Percentiles rank a stretch among this genome's conserved stretches.
These are phyloP conservation scores for Hermanozyma aechmeae DNA, from an alignment of 805 yeast species.

Conservation along the genomic window DNA sequence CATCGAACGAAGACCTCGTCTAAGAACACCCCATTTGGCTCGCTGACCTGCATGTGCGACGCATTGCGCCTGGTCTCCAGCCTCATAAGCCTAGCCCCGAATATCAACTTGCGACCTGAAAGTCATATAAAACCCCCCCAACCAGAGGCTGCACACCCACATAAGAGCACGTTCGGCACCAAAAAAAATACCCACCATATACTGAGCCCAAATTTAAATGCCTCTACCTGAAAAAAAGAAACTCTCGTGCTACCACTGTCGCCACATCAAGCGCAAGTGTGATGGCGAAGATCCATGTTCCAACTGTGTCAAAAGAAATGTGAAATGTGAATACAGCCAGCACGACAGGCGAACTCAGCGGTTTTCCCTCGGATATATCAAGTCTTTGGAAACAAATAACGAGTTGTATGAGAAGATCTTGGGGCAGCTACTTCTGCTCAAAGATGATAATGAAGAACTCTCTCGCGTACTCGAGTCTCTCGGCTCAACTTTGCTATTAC, in stretches of 20 bases:
- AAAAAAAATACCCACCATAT: no score
- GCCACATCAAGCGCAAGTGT: constrained; percentile 11
- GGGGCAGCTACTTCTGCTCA: constrained; percentile 6
- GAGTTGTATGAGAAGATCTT: constrained; percentile 8
- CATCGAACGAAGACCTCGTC: no score
- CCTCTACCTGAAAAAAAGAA: no score
- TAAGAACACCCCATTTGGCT: no score
- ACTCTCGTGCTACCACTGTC: constrained; percentile 10
- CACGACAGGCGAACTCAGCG: constrained; percentile 10
- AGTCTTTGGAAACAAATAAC: constrained; percentile 10
- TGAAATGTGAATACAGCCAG: constrained; percentile 8
- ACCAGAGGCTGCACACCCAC: no score
- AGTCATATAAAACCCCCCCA: no score
- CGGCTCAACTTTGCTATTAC: constrained; percentile 4
- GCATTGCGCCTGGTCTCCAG: no score
- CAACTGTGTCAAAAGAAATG: constrained; percentile 6
- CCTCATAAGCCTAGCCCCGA: no score
- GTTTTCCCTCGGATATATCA: constrained; percentile 9
- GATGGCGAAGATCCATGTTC: constrained; percentile 10
- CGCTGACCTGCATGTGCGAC: no score
- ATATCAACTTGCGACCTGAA: no score
- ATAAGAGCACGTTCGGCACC: no score
- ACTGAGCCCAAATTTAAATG: no score
- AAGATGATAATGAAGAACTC: constrained; percentile 7
- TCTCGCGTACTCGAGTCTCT: constrained; percentile 8